phyloP scores from a whole-genome alignment of 371 early-diverging fungal genomes.

The Syncephalastrum sp. region DNA sequence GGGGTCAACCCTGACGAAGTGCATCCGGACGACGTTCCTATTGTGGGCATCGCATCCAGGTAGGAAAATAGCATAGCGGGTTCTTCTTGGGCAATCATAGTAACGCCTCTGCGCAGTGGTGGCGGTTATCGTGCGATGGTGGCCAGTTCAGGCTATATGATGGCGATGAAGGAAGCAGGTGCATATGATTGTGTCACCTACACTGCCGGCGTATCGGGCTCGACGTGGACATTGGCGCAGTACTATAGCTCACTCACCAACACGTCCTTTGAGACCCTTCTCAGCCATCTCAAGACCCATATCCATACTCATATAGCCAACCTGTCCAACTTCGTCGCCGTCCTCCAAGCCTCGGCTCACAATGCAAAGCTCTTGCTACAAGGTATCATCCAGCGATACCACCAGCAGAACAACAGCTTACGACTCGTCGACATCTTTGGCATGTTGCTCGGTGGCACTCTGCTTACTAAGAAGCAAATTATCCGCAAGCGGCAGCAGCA shows the following conservation, averaged over 20 bases:
- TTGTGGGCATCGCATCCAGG: slow-evolving; percentile 58
- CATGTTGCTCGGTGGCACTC: slow-evolving; percentile 46
- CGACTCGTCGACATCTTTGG: slow-evolving; percentile 60
- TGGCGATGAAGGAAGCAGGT: slow-evolving; percentile 56
- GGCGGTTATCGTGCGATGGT: slow-evolving; percentile 78
- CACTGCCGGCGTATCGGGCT: slow-evolving; percentile 56
- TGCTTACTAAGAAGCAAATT: slow-evolving; percentile 40
- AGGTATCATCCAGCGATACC: slow-evolving; percentile 41
- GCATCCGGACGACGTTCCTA: slow-evolving; percentile 52
- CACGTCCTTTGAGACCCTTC: slow-evolving; percentile 23
- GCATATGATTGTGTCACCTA: slow-evolving; percentile 61
- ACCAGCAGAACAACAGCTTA: slow-evolving; percentile 34
- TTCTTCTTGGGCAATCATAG: no score
- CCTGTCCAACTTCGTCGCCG: slow-evolving; percentile 30
- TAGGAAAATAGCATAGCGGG: slow-evolving; percentile 5
- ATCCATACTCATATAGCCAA: slow-evolving; percentile 49
- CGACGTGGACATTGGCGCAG: slow-evolving; percentile 55
- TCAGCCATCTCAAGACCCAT: slow-evolving; percentile 29
- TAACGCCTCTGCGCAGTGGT: slow-evolving; percentile 40
- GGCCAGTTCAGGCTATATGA: slow-evolving; percentile 57
- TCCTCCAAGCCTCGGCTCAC: slow-evolving; percentile 26
- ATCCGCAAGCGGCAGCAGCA: slow-evolving; percentile 1
- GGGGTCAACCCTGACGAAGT: slow-evolving; percentile 51
- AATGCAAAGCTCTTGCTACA: slow-evolving; percentile 39
- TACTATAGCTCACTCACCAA: slow-evolving; percentile 31